Evolutionary conservation across 2,329 filamentous ascomycete species (phyloP).

Genomic region (Paraphoma sp.): DNA sequence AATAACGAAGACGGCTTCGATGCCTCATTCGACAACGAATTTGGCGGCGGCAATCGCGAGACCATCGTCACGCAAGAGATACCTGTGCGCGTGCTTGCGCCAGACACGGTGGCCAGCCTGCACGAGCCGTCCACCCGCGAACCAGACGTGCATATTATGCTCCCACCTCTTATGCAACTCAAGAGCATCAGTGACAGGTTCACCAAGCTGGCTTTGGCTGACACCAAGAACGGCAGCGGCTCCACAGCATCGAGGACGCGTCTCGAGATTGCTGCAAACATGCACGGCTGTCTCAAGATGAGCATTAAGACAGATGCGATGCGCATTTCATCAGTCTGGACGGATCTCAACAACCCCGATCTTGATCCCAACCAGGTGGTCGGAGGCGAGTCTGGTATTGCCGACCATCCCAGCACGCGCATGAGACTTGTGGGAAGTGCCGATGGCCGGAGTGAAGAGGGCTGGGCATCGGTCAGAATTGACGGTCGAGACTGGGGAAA

Average conservation of each 20-base stretch:
- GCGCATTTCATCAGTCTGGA: constrained; percentile 86
- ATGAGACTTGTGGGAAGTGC: constrained; percentile 68
- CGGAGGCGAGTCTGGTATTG: constrained; percentile 69
- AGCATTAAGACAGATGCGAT: constrained; percentile 83
- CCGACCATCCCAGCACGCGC: constrained; percentile 80
- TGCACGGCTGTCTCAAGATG: constrained; percentile 85
- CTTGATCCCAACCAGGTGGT: constrained; percentile 78
- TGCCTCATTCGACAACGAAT: constrained; percentile 29
- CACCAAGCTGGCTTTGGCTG: constrained; percentile 72
- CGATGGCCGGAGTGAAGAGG: constrained; percentile 73
- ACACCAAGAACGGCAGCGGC: constrained; percentile 45
- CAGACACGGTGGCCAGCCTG: constrained; percentile 85
- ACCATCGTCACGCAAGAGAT: constrained; percentile 95
- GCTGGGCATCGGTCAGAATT: constrained; percentile 88
- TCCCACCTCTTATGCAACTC: constrained; percentile 85
- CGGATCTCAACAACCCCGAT: constrained; percentile 83
- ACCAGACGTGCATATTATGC: constrained; percentile 90
- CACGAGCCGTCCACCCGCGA: constrained; percentile 91
- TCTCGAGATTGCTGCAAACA: constrained; percentile 88
- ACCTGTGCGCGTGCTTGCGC: constrained; percentile 87
- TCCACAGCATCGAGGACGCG: constrained; percentile 54
- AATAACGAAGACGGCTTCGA: constrained; percentile 37
- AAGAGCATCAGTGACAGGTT: constrained; percentile 96
- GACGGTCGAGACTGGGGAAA: constrained; percentile 94
- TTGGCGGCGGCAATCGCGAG: constrained; percentile 70